Percentiles rank a stretch among this genome's conserved stretches.
Evolutionary conservation across 805 yeast genomes (phyloP).

Genomic region (Wickerhamomyces ciferrii): DNA sequence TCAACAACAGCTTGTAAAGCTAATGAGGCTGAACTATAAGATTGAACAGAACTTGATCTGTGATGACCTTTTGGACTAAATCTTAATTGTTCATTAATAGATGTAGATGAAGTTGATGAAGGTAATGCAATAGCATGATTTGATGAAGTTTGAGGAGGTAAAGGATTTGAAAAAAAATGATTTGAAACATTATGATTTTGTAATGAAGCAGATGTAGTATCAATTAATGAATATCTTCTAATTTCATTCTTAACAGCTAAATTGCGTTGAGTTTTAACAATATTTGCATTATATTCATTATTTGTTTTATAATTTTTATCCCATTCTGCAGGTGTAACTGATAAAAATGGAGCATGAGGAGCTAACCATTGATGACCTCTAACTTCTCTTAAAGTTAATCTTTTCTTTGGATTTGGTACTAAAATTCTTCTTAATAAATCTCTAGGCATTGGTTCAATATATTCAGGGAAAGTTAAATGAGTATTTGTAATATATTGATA

Average conservation of each 20-base stretch:
- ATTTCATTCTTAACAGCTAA: slow-evolving; percentile 19
- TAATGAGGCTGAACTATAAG: slow-evolving; percentile 52
- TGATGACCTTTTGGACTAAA: slow-evolving; percentile 23
- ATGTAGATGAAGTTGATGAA: slow-evolving; percentile 28
- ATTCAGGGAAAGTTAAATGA: slow-evolving; percentile 92
- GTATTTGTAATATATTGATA: slow-evolving; percentile 90
- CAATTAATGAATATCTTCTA: slow-evolving; percentile 38
- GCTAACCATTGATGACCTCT: slow-evolving; percentile 84
- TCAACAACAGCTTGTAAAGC: slow-evolving; percentile 73
- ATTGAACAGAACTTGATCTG: slow-evolving; percentile 32
- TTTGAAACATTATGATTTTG: slow-evolving; percentile 30
- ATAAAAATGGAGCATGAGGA: slow-evolving; percentile 76
- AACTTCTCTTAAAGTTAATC: slow-evolving; percentile 65
- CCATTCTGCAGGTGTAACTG: slow-evolving; percentile 89
- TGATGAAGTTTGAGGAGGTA: slow-evolving; percentile 67
- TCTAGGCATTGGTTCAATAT: slow-evolving; percentile 83
- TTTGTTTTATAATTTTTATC: slow-evolving; percentile 46
- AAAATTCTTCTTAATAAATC: slow-evolving; percentile 81
- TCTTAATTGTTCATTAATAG: slow-evolving; percentile 17
- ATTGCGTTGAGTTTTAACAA: slow-evolving; percentile 7
- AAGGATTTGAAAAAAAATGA: slow-evolving; percentile 41
- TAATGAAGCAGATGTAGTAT: slow-evolving; percentile 35
- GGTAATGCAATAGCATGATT: slow-evolving; percentile 51
- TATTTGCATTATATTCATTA: slow-evolving; percentile 6
- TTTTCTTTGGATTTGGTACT: slow-evolving; percentile 76